phyloP scores from a whole-genome alignment of 2,329 filamentous ascomycete genomes.

The Colletotrichum cereale region DNA sequence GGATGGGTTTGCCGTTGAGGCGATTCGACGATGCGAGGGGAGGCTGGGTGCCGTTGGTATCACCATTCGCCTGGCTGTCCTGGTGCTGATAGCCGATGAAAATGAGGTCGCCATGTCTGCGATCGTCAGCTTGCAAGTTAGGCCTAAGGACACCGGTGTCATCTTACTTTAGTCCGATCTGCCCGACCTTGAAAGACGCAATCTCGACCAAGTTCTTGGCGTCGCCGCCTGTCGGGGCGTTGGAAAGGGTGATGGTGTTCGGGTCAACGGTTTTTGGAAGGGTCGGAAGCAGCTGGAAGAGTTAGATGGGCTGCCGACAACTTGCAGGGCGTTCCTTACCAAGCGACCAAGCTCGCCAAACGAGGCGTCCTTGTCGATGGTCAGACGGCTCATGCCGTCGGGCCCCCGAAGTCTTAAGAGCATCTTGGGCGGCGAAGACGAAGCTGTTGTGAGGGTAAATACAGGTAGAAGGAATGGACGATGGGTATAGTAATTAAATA shows the following conservation, averaged over 20 bases:
- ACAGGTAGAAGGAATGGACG: background rate
- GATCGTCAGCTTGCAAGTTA: slow-evolving; percentile 41
- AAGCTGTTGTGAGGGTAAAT: background rate
- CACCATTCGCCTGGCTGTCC: slow-evolving; percentile 54
- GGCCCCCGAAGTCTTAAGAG: slow-evolving; percentile 89
- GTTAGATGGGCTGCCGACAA: slow-evolving; percentile 38
- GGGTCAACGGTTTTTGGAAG: slow-evolving; percentile 74
- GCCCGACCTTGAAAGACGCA: slow-evolving; percentile 64
- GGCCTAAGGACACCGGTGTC: background rate
- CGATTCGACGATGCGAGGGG: slow-evolving; percentile 68
- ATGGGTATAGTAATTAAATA: slow-evolving; percentile 17
- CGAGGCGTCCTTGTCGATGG: slow-evolving; percentile 78
- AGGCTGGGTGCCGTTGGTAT: slow-evolving; percentile 51
- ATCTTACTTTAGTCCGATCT: slow-evolving; percentile 70
- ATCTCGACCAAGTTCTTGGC: slow-evolving; percentile 71
- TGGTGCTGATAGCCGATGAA: slow-evolving; percentile 84
- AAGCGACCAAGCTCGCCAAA: slow-evolving; percentile 73
- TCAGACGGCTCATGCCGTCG: slow-evolving; percentile 92
- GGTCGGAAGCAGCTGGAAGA: slow-evolving; percentile 65
- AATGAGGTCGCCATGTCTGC: slow-evolving; percentile 89
- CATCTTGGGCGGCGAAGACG: slow-evolving; percentile 64
- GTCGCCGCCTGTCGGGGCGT: slow-evolving; percentile 69
- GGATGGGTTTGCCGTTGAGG: slow-evolving; percentile 82
- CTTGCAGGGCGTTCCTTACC: slow-evolving; percentile 51
- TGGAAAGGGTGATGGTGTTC: slow-evolving; percentile 71